Evolutionary conservation across 2,329 filamentous ascomycete genomes (phyloP).

Genomic region (Elsinoe necatrix): DNA sequence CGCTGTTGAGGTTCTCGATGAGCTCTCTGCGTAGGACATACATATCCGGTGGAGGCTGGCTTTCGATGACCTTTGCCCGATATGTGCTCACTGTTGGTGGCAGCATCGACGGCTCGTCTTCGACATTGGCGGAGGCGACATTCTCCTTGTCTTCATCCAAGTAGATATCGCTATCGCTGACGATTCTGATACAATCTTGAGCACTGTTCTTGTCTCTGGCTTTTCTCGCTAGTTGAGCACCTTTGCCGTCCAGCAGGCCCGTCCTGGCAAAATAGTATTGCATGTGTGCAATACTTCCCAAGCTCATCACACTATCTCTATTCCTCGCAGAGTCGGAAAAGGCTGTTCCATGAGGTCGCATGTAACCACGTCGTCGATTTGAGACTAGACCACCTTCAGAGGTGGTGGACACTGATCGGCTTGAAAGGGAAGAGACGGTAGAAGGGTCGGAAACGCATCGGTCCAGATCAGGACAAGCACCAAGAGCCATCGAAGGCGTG

Average conservation of each 20-base stretch:
- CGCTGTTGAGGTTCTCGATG: slow-evolving; percentile 59
- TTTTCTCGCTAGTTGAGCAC: slow-evolving; percentile 71
- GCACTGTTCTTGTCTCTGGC: slow-evolving; percentile 38
- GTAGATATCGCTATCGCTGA: not conserved
- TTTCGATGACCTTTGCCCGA: slow-evolving; percentile 69
- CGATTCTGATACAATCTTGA: slow-evolving; percentile 10
- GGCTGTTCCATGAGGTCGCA: slow-evolving; percentile 75
- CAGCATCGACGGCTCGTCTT: slow-evolving; percentile 67
- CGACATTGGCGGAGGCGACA: slow-evolving; percentile 30
- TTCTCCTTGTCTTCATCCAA: slow-evolving; percentile 25
- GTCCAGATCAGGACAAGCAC: slow-evolving; percentile 50
- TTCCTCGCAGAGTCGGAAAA: slow-evolving; percentile 87
- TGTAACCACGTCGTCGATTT: slow-evolving; percentile 65
- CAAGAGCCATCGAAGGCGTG: slow-evolving; percentile 54
- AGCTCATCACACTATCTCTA: slow-evolving; percentile 87
- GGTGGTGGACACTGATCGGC: slow-evolving; percentile 39
- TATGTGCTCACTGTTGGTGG: slow-evolving; percentile 98
- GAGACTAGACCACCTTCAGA: slow-evolving; percentile 40
- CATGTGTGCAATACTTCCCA: slow-evolving; percentile 92
- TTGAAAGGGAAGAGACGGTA: slow-evolving; percentile 36
- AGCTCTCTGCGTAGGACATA: slow-evolving; percentile 65
- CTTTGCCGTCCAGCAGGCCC: slow-evolving; percentile 86
- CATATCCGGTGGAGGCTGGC: slow-evolving; percentile 77
- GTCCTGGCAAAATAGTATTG: slow-evolving; percentile 98
- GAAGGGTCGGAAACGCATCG: slow-evolving; percentile 56